Evolutionary conservation across 176 grass and related monocot species (phyloP), one percentile per base, ranked within the genome.

Genomic region (Oryza australiensis): DNA sequence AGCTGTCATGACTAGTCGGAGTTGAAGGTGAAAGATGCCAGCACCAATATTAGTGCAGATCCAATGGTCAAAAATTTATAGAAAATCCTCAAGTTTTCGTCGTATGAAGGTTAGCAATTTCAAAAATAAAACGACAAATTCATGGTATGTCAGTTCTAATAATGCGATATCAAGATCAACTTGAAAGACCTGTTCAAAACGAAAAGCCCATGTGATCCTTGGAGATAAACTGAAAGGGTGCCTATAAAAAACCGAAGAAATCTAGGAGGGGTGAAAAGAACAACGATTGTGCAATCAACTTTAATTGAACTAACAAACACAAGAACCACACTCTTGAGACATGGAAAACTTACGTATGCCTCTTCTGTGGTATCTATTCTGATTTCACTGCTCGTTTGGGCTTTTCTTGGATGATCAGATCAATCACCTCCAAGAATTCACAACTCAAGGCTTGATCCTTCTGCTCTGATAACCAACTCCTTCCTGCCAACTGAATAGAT

Each of bases 301-400:
- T 48, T 1, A 43, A 46, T 46, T 13, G 13, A 46, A 15, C 14
- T 46, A 46, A 4, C 12, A 13, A 18, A 55, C 4, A 53, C 0
- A 53, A 53, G 0, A 7, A 18, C 3, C 4, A 53, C 49, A 53
- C 16, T 5, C 46, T 18, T 18, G 49, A 20, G 51, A 55, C 12
- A 55, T 60, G 4, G 43, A 74, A 72, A 51, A 76, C 64, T 70
- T 84, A 84, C 82, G 29, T 23, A n/a, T 66, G 70, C 23, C 32
- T 29, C 45, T 37, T 20, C 14, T 64, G n/a, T 72, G 33, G 26
- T 65, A 40, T 1, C 14, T 75, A 40, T 75, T 42, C 13, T 13
- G 43, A 45, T 41, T 40, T 40, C 68, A 78, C 33, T 70, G 43
- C 41, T 34, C 22, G n/a, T 24, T 3, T 79, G 59, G 30, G 1